Conservation (phyloP, 1,284 basidiomycete species). For the Meira miltonrushii region DNA sequence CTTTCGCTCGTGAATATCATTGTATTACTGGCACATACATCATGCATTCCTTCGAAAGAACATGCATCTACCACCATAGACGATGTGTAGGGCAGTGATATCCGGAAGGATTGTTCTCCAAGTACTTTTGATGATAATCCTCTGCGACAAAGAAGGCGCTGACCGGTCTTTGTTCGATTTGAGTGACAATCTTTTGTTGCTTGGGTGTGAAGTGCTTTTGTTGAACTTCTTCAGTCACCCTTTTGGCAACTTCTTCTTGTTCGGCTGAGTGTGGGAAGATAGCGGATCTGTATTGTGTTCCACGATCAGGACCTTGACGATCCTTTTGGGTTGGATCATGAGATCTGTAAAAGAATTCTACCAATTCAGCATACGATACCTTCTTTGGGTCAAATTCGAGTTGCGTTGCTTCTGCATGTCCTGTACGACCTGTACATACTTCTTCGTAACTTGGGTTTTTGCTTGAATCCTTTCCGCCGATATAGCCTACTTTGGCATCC, state of each 20-base stretch:
- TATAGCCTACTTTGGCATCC: constrained; percentile 44
- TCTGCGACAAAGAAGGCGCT: constrained; percentile 35
- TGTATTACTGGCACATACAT: not conserved
- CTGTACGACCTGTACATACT: constrained; percentile 69
- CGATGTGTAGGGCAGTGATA: constrained; percentile 12
- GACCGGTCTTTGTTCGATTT: constrained; percentile 28
- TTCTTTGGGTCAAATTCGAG: constrained; percentile 76
- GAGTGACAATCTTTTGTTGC: constrained; percentile 70
- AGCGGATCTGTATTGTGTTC: constrained; percentile 75
- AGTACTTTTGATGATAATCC: constrained; percentile 48
- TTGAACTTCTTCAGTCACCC: constrained; percentile 79
- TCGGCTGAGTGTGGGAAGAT: constrained; percentile 78
- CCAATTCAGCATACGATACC: constrained; percentile 74
- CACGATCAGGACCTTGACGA: constrained; percentile 52
- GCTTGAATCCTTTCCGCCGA: constrained; percentile 42
- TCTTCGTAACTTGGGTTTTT: constrained; percentile 61
- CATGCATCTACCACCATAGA: not conserved
- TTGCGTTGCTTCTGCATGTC: constrained; percentile 82
- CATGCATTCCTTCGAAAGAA: not conserved
- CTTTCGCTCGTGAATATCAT: too few relatives aligned
- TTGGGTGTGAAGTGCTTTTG: constrained; percentile 66
- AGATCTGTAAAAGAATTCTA: constrained; percentile 63
- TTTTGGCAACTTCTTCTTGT: constrained; percentile 69
- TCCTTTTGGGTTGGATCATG: constrained; percentile 77
- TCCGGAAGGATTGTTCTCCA: constrained; percentile 23